Conservation (phyloP, 164 flowering plant species). For the Brasenia schreberi region DNA sequence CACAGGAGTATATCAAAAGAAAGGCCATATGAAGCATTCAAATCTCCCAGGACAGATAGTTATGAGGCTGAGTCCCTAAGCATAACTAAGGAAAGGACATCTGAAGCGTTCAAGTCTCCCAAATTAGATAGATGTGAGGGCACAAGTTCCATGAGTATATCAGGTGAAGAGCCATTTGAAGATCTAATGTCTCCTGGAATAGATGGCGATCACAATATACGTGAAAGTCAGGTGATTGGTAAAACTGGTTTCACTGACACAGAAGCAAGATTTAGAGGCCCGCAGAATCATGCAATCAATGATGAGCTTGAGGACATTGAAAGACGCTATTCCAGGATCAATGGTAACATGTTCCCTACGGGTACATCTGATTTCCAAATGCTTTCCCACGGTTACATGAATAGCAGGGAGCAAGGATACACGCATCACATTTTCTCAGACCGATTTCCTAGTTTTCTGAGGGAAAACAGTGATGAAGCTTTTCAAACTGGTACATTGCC, state of each 20-base stretch:
- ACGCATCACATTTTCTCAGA: conserved; percentile 1
- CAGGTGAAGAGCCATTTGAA: conserved; percentile 6
- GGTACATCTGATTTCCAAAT: background rate
- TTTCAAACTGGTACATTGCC: background rate
- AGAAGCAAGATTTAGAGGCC: conserved; percentile 13
- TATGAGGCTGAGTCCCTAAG: conserved; percentile 3
- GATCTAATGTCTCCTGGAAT: conserved; percentile 5
- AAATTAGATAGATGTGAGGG: background rate
- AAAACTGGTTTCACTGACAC: conserved; percentile 11
- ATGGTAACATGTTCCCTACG: background rate
- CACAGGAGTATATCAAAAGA: conserved; percentile 7
- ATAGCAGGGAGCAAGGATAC: background rate
- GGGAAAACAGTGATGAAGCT: conserved; percentile 6
- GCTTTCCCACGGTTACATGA: background rate
- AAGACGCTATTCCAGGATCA: background rate
- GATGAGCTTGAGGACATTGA: conserved; percentile 3
- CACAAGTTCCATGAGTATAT: conserved; percentile 3
- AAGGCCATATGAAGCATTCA: conserved; percentile 4
- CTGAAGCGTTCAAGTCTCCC: conserved; percentile 6
- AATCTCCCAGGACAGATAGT: conserved; percentile 1
- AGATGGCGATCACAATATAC: conserved; percentile 6
- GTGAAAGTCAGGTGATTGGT: conserved; percentile 5
- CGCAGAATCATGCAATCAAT: conserved; percentile 6
- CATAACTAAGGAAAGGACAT: conserved; percentile 5
- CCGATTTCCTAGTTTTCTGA: conserved; percentile 2